These are phyloP conservation scores for Hansenula anomala DNA, from an alignment of 1,139 yeast genomes.

Conservation along the genomic window DNA sequence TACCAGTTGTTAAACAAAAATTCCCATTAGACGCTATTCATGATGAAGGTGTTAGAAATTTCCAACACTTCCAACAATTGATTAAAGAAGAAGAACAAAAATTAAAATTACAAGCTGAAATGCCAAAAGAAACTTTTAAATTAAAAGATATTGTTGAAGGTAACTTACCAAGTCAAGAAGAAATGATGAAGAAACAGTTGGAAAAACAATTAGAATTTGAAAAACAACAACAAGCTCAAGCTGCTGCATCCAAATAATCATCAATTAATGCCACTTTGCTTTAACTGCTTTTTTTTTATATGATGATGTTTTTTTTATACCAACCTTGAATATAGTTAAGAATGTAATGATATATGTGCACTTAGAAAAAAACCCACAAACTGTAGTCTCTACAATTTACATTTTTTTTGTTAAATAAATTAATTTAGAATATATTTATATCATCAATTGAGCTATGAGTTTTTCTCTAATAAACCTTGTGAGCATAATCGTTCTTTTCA, in stretches of 20 bases:
- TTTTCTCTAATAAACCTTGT: constrained; percentile 21
- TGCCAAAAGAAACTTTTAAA: constrained; percentile 72
- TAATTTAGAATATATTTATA: too few relatives aligned
- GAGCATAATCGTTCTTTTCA: constrained; percentile 61
- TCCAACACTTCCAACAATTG: constrained; percentile 76
- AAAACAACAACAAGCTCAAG: constrained; percentile 18
- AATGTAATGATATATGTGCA: background rate
- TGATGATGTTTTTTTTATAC: too few relatives aligned
- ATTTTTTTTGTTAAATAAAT: background rate
- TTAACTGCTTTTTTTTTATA: too few relatives aligned
- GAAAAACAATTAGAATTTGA: constrained; percentile 41
- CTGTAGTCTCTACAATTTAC: too few relatives aligned
- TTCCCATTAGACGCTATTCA: constrained; percentile 90
- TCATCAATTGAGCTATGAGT: background rate
- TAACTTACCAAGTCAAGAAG: constrained; percentile 84
- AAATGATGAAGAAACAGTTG: constrained; percentile 62
- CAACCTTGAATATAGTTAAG: background rate
- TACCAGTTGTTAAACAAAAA: constrained; percentile 57
- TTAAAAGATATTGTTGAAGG: constrained; percentile 80
- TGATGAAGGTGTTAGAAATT: constrained; percentile 90
- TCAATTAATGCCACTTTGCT: too few relatives aligned
- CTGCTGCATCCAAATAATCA: background rate
- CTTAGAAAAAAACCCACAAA: background rate
- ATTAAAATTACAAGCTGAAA: constrained; percentile 75
- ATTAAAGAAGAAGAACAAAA: constrained; percentile 87